Evolutionary conservation across 257 asterid genomes (phyloP).

Genomic region (Scutellaria baicalensis): DNA sequence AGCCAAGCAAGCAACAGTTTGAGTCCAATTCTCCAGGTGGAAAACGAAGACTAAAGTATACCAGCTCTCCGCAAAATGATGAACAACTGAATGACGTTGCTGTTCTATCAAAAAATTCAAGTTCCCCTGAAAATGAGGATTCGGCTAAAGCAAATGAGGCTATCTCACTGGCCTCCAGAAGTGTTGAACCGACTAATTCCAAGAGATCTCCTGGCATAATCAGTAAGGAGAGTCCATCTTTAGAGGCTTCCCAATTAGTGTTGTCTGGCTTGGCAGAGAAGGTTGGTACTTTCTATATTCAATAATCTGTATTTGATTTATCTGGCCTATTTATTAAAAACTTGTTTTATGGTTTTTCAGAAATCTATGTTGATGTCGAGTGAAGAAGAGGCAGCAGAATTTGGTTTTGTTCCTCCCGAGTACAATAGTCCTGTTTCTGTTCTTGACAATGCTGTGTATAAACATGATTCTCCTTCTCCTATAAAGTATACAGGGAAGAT

Average conservation of each 20-base stretch:
- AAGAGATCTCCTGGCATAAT: no score
- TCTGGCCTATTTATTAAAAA: not conserved
- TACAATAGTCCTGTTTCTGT: slow-evolving; percentile 88
- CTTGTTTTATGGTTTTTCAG: slow-evolving; percentile 37
- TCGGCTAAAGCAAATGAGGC: slow-evolving; percentile 32
- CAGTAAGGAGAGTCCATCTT: not conserved
- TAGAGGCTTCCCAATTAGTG: slow-evolving; percentile 20
- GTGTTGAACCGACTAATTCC: slow-evolving; percentile 27
- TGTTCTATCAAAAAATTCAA: slow-evolving; percentile 28
- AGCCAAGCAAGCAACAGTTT: slow-evolving; percentile 42
- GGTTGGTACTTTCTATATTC: slow-evolving; percentile 27
- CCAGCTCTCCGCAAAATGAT: slow-evolving; percentile 28
- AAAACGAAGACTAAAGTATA: slow-evolving; percentile 47
- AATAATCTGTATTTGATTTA: not conserved
- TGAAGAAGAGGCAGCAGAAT: slow-evolving; percentile 49
- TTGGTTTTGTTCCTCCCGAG: slow-evolving; percentile 44
- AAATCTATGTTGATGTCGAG: slow-evolving; percentile 28
- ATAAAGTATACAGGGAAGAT: slow-evolving; percentile 38
- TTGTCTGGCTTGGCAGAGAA: slow-evolving; percentile 27
- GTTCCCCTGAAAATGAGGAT: slow-evolving; percentile 30
- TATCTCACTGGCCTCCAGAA: slow-evolving; percentile 25
- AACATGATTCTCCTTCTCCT: slow-evolving; percentile 61
- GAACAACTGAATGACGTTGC: slow-evolving; percentile 41
- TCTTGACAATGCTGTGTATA: slow-evolving; percentile 46
- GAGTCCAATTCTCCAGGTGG: slow-evolving; percentile 72